phyloP scores from a whole-genome alignment of 2,329 filamentous ascomycete species.

The Fusarium subtropicale region DNA sequence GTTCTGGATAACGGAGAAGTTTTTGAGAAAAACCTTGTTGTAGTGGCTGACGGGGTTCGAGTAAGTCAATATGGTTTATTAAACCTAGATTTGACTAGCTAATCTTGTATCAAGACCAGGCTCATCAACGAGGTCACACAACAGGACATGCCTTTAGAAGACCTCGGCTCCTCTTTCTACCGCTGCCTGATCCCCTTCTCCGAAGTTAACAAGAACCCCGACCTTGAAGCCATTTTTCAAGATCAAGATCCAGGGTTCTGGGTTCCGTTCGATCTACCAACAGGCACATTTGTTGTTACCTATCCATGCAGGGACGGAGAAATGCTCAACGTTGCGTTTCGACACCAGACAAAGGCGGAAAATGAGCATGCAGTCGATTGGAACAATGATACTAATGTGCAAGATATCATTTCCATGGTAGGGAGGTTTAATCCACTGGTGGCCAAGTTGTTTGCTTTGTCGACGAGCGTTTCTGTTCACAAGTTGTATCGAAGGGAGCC shows the following conservation, averaged over 20 bases:
- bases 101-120: background rate
- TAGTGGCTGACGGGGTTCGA: background rate
- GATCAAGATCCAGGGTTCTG: conserved; percentile 1
- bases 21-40: background rate
- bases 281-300: background rate
- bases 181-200: conserved; percentile 4
- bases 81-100: background rate
- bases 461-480: conserved; percentile 8
- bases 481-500: background rate
- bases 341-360: background rate
- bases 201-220: background rate
- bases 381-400: background rate
- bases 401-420: background rate
- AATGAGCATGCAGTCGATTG: conserved; percentile 1
- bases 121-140: background rate
- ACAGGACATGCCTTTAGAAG: rapidly evolving
- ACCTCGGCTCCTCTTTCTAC: conserved; percentile 1
- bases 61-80: background rate
- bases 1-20: background rate
- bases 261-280: background rate
- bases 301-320: conserved; percentile 1
- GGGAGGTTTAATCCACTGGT: background rate
- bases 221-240: background rate
- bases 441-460: background rate
- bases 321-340: conserved; percentile 4